phyloP scores from a whole-genome alignment of 768 basidiomycete genomes.

The Dendrothele bispora region DNA sequence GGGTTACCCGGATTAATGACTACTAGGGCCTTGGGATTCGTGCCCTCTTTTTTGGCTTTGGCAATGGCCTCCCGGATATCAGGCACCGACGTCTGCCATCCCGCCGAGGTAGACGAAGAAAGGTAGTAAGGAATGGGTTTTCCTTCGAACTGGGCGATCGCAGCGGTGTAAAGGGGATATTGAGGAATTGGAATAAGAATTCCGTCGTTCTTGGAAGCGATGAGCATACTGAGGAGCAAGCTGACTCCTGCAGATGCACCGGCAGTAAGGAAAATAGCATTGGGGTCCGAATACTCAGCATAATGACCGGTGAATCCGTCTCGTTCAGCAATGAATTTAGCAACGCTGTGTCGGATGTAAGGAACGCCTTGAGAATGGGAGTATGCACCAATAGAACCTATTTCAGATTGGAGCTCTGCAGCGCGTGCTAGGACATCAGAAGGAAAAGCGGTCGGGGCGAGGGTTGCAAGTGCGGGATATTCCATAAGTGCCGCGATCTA shows the following conservation, averaged over 20 bases:
- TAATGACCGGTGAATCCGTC: conserved; percentile 90
- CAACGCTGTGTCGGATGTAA: conserved; percentile 83
- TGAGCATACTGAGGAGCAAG: conserved; percentile 77
- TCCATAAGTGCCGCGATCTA: conserved; percentile 91
- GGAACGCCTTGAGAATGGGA: conserved; percentile 94
- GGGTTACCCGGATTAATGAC: conserved; percentile 99
- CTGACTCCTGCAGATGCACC: conserved; percentile 96
- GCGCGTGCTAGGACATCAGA: conserved; percentile 84
- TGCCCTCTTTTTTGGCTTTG: conserved; percentile 60
- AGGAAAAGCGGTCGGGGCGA: conserved; percentile 81
- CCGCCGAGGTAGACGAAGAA: conserved; percentile 73
- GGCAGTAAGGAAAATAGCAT: conserved; percentile 90
- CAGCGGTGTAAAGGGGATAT: conserved; percentile 96
- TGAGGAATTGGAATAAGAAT: conserved; percentile 97
- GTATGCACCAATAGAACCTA: conserved; percentile 94
- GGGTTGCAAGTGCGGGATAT: conserved; percentile 80
- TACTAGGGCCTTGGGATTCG: conserved; percentile 79
- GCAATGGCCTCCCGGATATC: conserved; percentile 69
- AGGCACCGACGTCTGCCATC: conserved; percentile 77
- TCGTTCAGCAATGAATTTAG: conserved; percentile 87
- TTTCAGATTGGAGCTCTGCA: conserved; percentile 74
- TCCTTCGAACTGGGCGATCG: conserved; percentile 85
- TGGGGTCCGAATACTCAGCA: conserved; percentile 77
- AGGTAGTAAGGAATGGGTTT: conserved; percentile 85
- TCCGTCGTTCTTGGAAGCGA: conserved; percentile 64